These are phyloP conservation scores for Polytrichum commune DNA, from an alignment of 225 moss, liverwort and hornwort species.

Conservation along the genomic window DNA sequence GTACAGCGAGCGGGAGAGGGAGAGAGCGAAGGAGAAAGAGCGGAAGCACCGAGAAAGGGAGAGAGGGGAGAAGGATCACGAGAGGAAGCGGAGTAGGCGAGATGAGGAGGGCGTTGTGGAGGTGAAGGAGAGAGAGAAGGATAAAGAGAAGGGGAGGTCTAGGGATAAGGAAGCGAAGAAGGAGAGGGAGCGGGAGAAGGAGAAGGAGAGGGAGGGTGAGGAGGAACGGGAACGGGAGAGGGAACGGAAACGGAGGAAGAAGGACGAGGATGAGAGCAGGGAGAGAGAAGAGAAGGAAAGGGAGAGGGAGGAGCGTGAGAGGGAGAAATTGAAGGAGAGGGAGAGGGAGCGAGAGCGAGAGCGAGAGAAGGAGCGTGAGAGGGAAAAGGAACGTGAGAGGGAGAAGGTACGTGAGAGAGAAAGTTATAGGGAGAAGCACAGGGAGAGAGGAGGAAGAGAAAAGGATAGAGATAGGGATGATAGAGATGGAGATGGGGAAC, in stretches of 20 bases:
- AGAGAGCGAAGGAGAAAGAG: slow-evolving; percentile 45
- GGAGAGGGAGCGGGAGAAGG: slow-evolving; percentile 15
- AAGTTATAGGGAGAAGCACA: slow-evolving; percentile 44
- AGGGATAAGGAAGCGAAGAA: slow-evolving; percentile 4
- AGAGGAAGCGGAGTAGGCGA: slow-evolving; percentile 40
- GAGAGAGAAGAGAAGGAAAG: slow-evolving; percentile 28
- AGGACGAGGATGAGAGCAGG: slow-evolving; percentile 36
- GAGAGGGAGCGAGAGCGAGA: slow-evolving; percentile 33
- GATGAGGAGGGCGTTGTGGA: slow-evolving; percentile 30
- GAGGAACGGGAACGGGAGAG: slow-evolving; percentile 41
- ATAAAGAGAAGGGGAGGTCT: slow-evolving; percentile 19
- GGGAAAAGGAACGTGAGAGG: slow-evolving; percentile 33
- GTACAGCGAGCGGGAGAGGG: slow-evolving; percentile 44
- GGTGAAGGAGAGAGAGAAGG: slow-evolving; percentile 51
- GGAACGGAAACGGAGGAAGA: slow-evolving; percentile 46
- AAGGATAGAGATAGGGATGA: slow-evolving; percentile 54
- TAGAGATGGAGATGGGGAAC: slow-evolving; percentile 45
- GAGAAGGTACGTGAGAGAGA: slow-evolving; percentile 22
- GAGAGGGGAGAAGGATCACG: slow-evolving; percentile 48
- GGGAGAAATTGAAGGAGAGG: slow-evolving; percentile 50
- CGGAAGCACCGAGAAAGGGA: slow-evolving; percentile 50
- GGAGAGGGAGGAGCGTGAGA: slow-evolving; percentile 41
- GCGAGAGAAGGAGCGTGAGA: slow-evolving; percentile 25
- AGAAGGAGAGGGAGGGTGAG: slow-evolving; percentile 42
- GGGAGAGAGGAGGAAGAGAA: slow-evolving; percentile 53